Conservation (phyloP, 139 green algal genomes). For the Gonium pectorale region DNA sequence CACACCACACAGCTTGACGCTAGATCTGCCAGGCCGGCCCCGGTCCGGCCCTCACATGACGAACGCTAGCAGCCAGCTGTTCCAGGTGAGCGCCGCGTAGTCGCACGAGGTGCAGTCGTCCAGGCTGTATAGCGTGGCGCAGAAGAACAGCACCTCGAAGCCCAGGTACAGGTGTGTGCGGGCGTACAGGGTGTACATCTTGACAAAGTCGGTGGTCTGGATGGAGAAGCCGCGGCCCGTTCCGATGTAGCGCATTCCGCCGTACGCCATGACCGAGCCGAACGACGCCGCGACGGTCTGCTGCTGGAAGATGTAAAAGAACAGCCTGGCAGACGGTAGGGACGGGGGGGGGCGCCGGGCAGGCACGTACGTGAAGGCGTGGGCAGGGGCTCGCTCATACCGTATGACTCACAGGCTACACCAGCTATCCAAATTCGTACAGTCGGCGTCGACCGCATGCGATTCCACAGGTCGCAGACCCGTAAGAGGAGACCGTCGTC, state of each 20-base stretch:
- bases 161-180: constrained; percentile 82
- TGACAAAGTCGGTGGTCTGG: constrained; percentile 38
- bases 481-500: too few species aligned
- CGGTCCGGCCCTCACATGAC: neutral
- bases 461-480: too few species aligned
- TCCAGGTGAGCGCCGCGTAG: constrained; percentile 41
- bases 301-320: constrained; percentile 81
- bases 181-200: constrained; percentile 67
- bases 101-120: constrained; percentile 29
- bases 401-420: too few species aligned
- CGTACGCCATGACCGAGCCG: constrained; percentile 25
- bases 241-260: constrained; percentile 38
- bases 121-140: constrained; percentile 11
- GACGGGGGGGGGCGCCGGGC: neutral
- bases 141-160: constrained; percentile 66
- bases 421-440: too few species aligned
- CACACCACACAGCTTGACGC: too few species aligned
- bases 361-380: too few species aligned
- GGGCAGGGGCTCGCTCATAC: too few species aligned
- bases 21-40: too few species aligned
- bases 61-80: constrained; percentile 40
- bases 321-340: constrained; percentile 40
- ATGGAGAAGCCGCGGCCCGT: constrained; percentile 43
- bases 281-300: constrained; percentile 62
- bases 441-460: too few species aligned